Base-by-base conservation (phyloP, 2,329 filamentous ascomycete species). In the Passalora sequoiae region DNA sequence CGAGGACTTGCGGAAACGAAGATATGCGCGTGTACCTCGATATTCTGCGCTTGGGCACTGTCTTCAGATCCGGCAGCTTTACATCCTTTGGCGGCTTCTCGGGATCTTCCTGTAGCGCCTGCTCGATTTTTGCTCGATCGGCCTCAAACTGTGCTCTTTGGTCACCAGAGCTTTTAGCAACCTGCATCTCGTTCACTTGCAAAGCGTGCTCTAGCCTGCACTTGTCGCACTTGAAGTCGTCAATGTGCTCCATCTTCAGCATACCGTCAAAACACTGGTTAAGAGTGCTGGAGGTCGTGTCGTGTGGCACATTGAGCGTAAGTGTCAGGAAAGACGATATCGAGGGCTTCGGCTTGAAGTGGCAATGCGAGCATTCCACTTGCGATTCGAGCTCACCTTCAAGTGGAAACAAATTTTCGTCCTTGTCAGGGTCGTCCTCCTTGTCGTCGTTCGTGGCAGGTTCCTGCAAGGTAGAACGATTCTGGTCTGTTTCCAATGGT, bases 181-280 rank as follows among this genome's bases (percentile, higher is more conserved):
- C 62, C 50, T 88, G 80, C 5, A 72, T 69, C 49, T 78, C 70
- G 51, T 87, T 77, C 38, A 75, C 66, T 21, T 80, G 72, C 40
- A 86, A 69, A 3, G 89, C 89, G 63, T 95, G 85, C 31, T 86
- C 68, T n/a, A 98, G 73, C 16, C 89, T 81, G 61, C 92, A 98
- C 67, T 82, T 86, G 58, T 96, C 92, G 69, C 92, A 98, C 56
- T 86, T 89, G 72, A 94, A 98, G 63, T 95, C 92, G 51, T 97
- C 91, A 53, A 98, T 96, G 62, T 89, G 84, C 65, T 98, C 92
- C 0, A 87, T 88, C 67, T 95, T 95, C 55, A 98, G 83, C 66
- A 96, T 83, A 29, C 86, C 86, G 59, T 98, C 92, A 57, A 98
- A 92, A 65, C 92, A 98, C 6, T 81, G 75, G 60, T 84, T 89